A percentile compares a stretch with the other conserved stretches of the same genome.
Evolutionary conservation across 768 basidiomycete species (phyloP).

Genomic region (Termitomyces eurrhizus): DNA sequence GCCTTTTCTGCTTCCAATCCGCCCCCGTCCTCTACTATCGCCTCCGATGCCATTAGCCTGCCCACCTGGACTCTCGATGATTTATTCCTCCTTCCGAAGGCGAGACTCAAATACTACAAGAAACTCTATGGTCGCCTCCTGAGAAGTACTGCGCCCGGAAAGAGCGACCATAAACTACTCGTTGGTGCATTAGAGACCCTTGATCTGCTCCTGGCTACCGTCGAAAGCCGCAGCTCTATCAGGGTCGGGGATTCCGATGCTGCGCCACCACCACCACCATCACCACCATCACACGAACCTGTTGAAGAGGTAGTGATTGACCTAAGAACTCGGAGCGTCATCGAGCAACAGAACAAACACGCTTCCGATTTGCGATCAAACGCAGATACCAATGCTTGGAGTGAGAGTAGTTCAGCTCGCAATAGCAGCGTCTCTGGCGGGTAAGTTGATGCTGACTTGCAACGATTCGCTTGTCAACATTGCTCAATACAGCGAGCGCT

Average conservation of each 20-base stretch:
- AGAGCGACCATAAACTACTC: slow-evolving; percentile 82
- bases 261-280: slow-evolving; percentile 15
- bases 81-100: slow-evolving; percentile 83
- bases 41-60: slow-evolving; percentile 30
- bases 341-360: slow-evolving; percentile 19
- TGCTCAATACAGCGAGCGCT: slow-evolving; percentile 41
- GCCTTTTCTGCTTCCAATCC: slow-evolving; percentile 65
- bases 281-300: slow-evolving; percentile 26
- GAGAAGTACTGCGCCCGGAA: slow-evolving; percentile 81
- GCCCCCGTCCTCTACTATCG: slow-evolving; percentile 42
- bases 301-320: slow-evolving; percentile 57
- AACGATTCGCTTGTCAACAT: not conserved
- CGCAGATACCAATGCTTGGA: slow-evolving; percentile 33
- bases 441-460: slow-evolving; percentile 33
- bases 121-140: slow-evolving; percentile 84
- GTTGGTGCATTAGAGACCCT: slow-evolving; percentile 78
- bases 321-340: slow-evolving; percentile 36
- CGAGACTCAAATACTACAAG: slow-evolving; percentile 85
- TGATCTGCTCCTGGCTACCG: slow-evolving; percentile 61
- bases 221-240: slow-evolving; percentile 57
- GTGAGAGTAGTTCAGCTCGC: slow-evolving; percentile 47
- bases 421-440: slow-evolving; percentile 51
- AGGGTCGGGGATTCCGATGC: slow-evolving; percentile 38
- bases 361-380: slow-evolving; percentile 18
- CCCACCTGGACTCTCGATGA: slow-evolving; percentile 80